Evolutionary conservation across 2,329 filamentous ascomycete genomes (phyloP).

Genomic region (Canariomyces notabilis): DNA sequence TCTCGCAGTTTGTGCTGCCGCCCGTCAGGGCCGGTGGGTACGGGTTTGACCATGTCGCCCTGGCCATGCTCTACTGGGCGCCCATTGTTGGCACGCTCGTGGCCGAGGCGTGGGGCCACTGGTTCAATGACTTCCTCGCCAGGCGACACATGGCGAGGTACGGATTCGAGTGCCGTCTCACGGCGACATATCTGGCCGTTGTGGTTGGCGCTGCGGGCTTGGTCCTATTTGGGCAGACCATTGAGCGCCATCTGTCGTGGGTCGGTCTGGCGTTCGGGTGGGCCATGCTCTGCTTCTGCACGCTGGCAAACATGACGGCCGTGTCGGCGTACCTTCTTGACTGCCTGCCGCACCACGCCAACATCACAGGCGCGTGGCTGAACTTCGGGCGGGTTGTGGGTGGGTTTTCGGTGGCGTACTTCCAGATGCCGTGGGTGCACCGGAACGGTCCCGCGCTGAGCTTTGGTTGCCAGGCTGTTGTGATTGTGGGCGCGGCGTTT

Average conservation of each 20-base stretch:
- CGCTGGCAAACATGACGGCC: constrained; percentile 44
- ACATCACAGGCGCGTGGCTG: constrained; percentile 43
- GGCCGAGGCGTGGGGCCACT: constrained; percentile 42
- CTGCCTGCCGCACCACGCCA: constrained; percentile 43
- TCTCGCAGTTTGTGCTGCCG: constrained; percentile 36
- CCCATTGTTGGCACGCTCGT: constrained; percentile 41
- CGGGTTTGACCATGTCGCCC: constrained; percentile 33
- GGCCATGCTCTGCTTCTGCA: constrained; percentile 40
- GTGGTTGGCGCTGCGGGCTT: constrained; percentile 39
- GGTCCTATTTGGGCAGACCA: constrained; percentile 39
- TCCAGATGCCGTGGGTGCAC: constrained; percentile 41
- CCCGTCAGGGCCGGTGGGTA: constrained; percentile 36
- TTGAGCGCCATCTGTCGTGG: constrained; percentile 39
- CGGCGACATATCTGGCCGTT: constrained; percentile 36
- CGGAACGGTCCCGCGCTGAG: constrained; percentile 7
- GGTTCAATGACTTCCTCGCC: constrained; percentile 40
- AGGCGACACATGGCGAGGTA: constrained; percentile 34
- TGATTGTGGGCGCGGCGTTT: constrained; percentile 9
- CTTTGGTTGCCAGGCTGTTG: constrained; percentile 14
- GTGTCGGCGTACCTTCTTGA: constrained; percentile 45
- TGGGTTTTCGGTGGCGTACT: constrained; percentile 46
- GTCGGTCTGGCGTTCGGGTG: constrained; percentile 40
- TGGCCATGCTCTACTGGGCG: constrained; percentile 44
- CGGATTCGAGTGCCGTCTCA: constrained; percentile 41
- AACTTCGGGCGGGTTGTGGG: constrained; percentile 34